Conservation (phyloP, 2,329 filamentous ascomycete species). For the Fusarium camptoceras region DNA sequence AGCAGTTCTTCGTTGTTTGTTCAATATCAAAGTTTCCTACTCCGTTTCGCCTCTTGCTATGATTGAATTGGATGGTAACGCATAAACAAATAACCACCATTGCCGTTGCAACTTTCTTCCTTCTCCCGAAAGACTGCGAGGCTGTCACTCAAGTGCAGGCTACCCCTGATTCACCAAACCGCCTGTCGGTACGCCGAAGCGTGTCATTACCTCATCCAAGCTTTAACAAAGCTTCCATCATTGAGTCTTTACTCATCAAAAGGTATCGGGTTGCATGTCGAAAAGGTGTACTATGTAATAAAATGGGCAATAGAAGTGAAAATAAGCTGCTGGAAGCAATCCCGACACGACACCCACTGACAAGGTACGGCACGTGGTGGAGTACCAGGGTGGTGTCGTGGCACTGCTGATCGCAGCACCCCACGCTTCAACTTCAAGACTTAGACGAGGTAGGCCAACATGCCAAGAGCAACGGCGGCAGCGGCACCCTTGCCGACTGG, state of each 20-base stretch:
- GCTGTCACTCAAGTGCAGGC: slow-evolving; percentile 21
- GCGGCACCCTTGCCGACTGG: slow-evolving; percentile 58
- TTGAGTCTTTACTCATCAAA: slow-evolving; percentile 45
- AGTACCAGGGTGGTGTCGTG: slow-evolving; percentile 35
- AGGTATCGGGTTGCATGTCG: slow-evolving; percentile 46
- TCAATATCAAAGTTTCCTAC: slow-evolving; percentile 48
- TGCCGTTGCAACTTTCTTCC: slow-evolving; percentile 30
- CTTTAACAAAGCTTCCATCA: slow-evolving; percentile 33
- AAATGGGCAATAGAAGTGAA: slow-evolving; percentile 52
- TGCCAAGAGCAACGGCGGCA: slow-evolving; percentile 62
- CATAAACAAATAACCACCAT: slow-evolving; percentile 41
- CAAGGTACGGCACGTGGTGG: slow-evolving; percentile 30
- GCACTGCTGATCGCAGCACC: slow-evolving; percentile 32
- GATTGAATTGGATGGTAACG: slow-evolving; percentile 47
- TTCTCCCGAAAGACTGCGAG: slow-evolving; percentile 6
- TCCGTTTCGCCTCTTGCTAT: slow-evolving; percentile 54
- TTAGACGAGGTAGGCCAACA: slow-evolving; percentile 66
- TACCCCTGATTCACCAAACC: slow-evolving; percentile 35
- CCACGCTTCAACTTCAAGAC: slow-evolving; percentile 31
- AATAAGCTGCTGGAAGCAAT: slow-evolving; percentile 22
- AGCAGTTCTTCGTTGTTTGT: slow-evolving; percentile 39
- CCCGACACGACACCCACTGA: slow-evolving; percentile 21
- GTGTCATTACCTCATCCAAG: slow-evolving; percentile 38
- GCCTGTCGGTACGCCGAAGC: slow-evolving; percentile 37
- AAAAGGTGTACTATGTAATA: slow-evolving; percentile 49